Evolutionary conservation across 176 grass and related monocot genomes (phyloP), one percentile per base, ranked within the genome.

Genomic region (Poa pratensis): DNA sequence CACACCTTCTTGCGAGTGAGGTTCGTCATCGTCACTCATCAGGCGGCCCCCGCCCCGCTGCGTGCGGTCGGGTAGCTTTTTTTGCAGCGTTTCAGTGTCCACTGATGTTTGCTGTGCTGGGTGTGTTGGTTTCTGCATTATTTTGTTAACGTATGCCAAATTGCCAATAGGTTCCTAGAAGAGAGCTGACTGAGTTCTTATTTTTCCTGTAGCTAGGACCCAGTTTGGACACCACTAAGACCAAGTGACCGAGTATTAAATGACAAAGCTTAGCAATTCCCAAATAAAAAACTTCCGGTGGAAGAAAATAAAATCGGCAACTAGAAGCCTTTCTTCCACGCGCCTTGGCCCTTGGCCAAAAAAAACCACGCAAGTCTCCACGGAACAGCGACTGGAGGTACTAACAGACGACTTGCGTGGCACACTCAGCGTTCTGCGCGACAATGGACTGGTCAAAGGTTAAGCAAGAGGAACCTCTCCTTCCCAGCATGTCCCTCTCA

Each of bases 261-360:
- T 12, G 12, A 40, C 35, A 69, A 12, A 71, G 13, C 40, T 28
- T 19, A 11, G 0, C 22, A 11, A 11, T 74, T 30, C 15, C 45
- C 3, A 50, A 73, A 28, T 73, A 5, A 17, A 45, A 50, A 73
- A 2, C 22, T 5, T 50, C 6, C 1, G 1, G 68, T 5, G 14
- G 14, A 26, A 57, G 19, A 4, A 37, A 39, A 7, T 51, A 37
- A 50, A 68, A 15, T 49, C 18, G 4, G 20, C 50, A 48, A 75
- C 54, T 3, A 32, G n/a, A 19, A 23, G 37, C 71, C 46, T 75
- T 67, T 73, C 37, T 77, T 82, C 62, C 20, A 82, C 30, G 51
- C 14, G 23, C n/a, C n/a, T n/a, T n/a, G n/a, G n/a, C n/a, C 20
- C 19, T 26, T 15, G 6, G 11, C 32, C 64, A 61, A 40, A 28